A percentile compares a stretch with the other conserved stretches of the same genome.
phyloP scores from a whole-genome alignment of 2,329 filamentous ascomycete species.

The Clarireedia homoeocarpa region DNA sequence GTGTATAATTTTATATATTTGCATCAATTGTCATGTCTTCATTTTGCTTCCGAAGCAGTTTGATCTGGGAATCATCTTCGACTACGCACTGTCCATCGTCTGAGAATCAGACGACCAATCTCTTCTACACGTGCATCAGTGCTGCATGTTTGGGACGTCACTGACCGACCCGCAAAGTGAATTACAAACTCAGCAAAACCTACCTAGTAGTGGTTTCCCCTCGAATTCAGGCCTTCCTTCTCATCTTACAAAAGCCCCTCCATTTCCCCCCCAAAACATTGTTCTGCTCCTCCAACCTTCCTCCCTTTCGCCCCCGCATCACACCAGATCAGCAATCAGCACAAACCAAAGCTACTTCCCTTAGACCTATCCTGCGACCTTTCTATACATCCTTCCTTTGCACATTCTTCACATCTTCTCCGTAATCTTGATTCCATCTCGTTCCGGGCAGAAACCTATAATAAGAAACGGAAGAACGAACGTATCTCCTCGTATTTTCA shows the following conservation, averaged over 20 bases:
- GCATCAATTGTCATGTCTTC: conserved; percentile 7
- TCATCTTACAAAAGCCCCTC: not conserved
- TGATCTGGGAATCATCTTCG: not conserved
- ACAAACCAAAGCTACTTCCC: not conserved
- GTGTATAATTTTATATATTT: conserved; percentile 12
- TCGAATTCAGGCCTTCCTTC: not conserved
- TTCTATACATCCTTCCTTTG: not conserved
- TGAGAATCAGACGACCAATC: not conserved
- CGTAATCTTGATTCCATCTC: not conserved
- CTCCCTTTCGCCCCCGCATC: not conserved
- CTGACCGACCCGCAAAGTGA: not conserved
- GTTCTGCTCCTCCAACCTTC: not conserved
- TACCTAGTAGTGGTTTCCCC: not conserved
- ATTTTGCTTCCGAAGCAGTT: not conserved
- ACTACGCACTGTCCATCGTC: not conserved
- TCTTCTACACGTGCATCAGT: conserved; percentile 1
- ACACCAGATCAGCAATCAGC: not conserved
- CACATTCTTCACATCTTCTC: not conserved
- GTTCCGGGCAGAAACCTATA: not conserved
- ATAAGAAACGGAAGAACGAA: not conserved
- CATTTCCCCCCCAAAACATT: not conserved
- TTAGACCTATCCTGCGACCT: conserved; percentile 2
- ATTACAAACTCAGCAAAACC: not conserved
- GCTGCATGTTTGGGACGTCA: not conserved
- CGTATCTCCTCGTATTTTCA: not conserved